Evolutionary conservation across 78 protist genomes (phyloP), one percentile per base, ranked within the genome.

Genomic region (Trichosphaerium sp.): DNA sequence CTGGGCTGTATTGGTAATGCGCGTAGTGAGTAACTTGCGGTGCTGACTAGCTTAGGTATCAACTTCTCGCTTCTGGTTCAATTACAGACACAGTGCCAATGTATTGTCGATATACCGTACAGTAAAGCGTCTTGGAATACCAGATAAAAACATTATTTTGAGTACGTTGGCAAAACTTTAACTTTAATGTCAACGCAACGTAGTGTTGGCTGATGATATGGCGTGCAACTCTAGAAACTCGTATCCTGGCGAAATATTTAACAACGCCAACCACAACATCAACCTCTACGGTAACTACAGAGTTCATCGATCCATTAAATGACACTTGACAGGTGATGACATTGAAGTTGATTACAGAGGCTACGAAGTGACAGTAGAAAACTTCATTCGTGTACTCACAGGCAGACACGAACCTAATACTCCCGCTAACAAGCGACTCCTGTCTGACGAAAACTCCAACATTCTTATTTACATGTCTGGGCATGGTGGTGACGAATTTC

Each of bases 401-500:
- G 96, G 90, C 29, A 38, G 95, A 25, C 91, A 92, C 63, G 63
- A 85, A 11, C 74, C 64, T 40, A 68, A 61, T n/a, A 78, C 67
- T 34, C 89, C 98, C 21, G 60, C 70, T 35, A 74, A 80, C 23
- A 90, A 87, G 70, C 59, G 92, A 29, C 57, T 92, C 21, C 64
- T 58, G 18, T 69, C 92, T 5, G 93, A 92, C 62, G 79, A 40
- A 21, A 31, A 34, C 37, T 71, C 85, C 71, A 94, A 94, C 65
- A 59, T 94, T 4, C 39, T 94, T 31, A 57, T 94, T 4, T 94
- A 75, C 69, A 38, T 94, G 47, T 47, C 82, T 61, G 98, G 98
- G 28, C 98, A 94, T 56, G 98, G 98, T 25, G 98, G 98, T 29
- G 91, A 94, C 55, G 88, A 92, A 49, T 93, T 94, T 59, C 51